Evolutionary conservation across 352 stramenopile species (phyloP), one percentile per base, ranked within the genome.

Genomic region (Pythium oligandrum): DNA sequence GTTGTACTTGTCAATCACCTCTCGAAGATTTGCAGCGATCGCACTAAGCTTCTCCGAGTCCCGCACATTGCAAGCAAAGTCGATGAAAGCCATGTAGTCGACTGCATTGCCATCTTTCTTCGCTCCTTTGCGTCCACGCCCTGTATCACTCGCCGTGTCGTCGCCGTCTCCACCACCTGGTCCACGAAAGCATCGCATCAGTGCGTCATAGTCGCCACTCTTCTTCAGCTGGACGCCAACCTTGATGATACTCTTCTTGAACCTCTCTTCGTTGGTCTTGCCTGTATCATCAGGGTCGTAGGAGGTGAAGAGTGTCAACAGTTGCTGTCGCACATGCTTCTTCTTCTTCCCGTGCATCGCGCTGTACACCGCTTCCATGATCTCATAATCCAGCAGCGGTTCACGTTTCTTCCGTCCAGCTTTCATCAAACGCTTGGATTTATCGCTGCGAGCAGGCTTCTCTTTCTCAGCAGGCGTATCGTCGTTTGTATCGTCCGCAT

Each of bases 41-140:
- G 73, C 64, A 42, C 75, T 76, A 5, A 90, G 55, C 44, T 74
- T 80, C 35, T 80, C 77, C 6, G 77, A 86, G 63, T 87, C 76
- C 1, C 73, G 73, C 3, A 79, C 70, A 32, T 85, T 87, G 61
- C 71, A 85, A 0, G 73, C 73, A 65, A 87, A 90, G 37, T 90
- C 77, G 26, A 81, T 50, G 48, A 90, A 90, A 3, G 62, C 51
- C 1, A 61, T 38, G 40, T 88, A 90, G 45, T 87, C 75, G 12
- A 88, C 61, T 8, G 58, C 12, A 11, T 51, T 17, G 6, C 49
- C 40, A 7, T 26, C 6, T 12, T 9, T 31, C 17, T 32, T 37
- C 1, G 30, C 26, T 51, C 34, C 37, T 61, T 54, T 26, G 53
- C 53, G 1, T 64, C 38, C 40, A 45, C 35, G 57, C 6, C 59